Base-by-base conservation (phyloP, 1,284 basidiomycete genomes). In the Thecaphora thlaspeos region DNA sequence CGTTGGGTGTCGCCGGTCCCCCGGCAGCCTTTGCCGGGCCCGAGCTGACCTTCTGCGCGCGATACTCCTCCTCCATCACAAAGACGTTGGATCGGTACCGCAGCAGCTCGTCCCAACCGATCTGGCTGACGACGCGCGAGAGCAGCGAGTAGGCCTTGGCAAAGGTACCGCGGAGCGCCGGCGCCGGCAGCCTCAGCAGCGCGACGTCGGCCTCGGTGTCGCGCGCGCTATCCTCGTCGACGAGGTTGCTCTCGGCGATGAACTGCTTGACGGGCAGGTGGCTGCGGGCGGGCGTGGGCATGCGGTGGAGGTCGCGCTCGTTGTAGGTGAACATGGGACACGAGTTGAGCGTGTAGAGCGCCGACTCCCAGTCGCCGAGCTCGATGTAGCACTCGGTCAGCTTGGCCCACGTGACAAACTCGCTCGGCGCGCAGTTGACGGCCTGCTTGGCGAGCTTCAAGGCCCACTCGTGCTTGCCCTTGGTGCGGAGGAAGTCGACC, bases 271-370 rank as follows among this genome's bases (percentile, higher is more conserved):
- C 85, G 0, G 94, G 95, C 8, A 97, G 81, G 78, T 95, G 91
- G 14, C 91, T 85, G 49, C 87, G 85, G 0, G 88, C 82, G 1
- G 93, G 87, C 1, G 88, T 84, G 7, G 96, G 86, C 80, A 86
- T 87, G 8, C 92, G 85, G 78, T 98, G 95, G 11, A 89, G 82
- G 79, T 99, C 95, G 17, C 93, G 87, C 50, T 95, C 94, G 77
- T 96, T 96, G 81, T 90, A 98, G 2, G 94, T 97, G 80, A 98
- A 98, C 94, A 98, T 98, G 1, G 94, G 94, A 81, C 95, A 98
- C 36, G 94, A 97, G 77, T 98, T 98, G 56, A 98, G 85, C 1
- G 94, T 97, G 37, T 97, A 83, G 14, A 98, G 82, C 0, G 94
- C 91, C 83, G 68, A 70, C 73, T 95, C 90, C 78, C 85, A 97